Base-by-base conservation (phyloP, 2,329 filamentous ascomycete species). In the Endothia cerciana region DNA sequence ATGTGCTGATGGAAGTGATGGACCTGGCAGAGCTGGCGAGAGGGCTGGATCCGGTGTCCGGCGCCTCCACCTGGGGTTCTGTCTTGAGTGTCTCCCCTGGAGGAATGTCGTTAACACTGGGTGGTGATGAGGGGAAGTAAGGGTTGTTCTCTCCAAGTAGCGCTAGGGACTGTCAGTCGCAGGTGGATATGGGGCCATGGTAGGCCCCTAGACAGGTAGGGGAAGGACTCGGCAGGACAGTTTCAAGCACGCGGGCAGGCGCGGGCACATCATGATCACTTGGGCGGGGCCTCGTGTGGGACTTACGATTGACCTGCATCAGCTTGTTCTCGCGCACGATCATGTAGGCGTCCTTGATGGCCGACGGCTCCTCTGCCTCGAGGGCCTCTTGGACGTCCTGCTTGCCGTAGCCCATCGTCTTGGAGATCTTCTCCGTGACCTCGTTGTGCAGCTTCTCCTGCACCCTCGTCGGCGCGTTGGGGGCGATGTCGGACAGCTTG, bases 331-430 rank as follows among this genome's bases (percentile, higher is more conserved):
- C 95, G 62, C 94, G 89, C 33, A 99, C 93, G 76, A 99, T 99
- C 79, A 97, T 89, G 80, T 98, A 99, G 1, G 95, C 95, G 79
- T 99, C 95, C 80, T 99, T 99, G 83, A 99, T 97, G 13, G 95
- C 94, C 66, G 94, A 98, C 15, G 95, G 95, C 76, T 99, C 95
- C 62, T 95, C 89, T 65, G 93, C 93, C 73, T 91, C 90, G 69
- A 99, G 82, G 28, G 95, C 94, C 77, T 98, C 95, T 75, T 97
- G 91, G 62, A 99, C 94, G 81, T 99, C 95, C 68, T 91, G 91
- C 76, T 92, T 94, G 43, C 91, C 93, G 76, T 99, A 99, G 67
- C 95, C 95, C 94, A 99, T 98, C 0, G 93, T 97, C 80, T 94
- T 95, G 73, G 94, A 95, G 62, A 99, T 90, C 82, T 98, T 98